Evolutionary conservation across 768 basidiomycete genomes (phyloP).

Genomic region (Russula sp.): DNA sequence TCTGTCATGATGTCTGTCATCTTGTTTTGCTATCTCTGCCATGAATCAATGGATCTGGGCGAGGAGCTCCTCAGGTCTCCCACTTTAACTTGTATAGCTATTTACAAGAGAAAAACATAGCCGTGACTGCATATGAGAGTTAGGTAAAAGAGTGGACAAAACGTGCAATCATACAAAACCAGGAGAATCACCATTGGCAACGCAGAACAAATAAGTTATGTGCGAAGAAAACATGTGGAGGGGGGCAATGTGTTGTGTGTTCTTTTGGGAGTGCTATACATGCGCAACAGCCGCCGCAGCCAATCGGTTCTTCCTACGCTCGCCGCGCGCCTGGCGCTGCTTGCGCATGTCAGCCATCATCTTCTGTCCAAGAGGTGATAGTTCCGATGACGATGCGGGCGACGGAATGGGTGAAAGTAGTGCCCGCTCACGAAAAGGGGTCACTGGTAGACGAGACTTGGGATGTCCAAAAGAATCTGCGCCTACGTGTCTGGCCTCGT

Average conservation of each 20-base stretch:
- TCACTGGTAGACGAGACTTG: constrained; percentile 31
- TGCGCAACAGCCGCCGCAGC: neutral
- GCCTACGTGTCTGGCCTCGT: neutral
- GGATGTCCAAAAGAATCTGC: constrained; percentile 6
- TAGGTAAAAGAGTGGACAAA: neutral
- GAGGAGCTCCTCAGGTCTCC: too few species aligned
- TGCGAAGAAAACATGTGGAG: constrained; percentile 7
- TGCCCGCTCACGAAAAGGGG: constrained; percentile 41
- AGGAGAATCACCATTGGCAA: constrained; percentile 1
- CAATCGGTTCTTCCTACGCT: constrained; percentile 10
- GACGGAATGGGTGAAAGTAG: constrained; percentile 42
- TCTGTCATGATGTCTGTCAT: too few species aligned
- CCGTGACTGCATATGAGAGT: neutral
- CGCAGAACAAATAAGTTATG: constrained; percentile 14
- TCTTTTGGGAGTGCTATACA: neutral
- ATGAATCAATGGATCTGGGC: too few species aligned
- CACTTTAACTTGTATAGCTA: too few species aligned
- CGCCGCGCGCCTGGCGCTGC: constrained; percentile 29
- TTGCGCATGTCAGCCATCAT: constrained; percentile 61
- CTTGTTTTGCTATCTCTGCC: too few species aligned
- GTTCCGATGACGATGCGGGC: constrained; percentile 65
- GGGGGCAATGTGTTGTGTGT: neutral
- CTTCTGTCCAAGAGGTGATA: constrained; percentile 61
- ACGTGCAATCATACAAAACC: constrained; percentile 4
- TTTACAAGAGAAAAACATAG: neutral